Evolutionary conservation across 1,284 basidiomycete genomes (phyloP), one percentile per base, ranked within the genome.

Genomic region (Ganoderma sp.): DNA sequence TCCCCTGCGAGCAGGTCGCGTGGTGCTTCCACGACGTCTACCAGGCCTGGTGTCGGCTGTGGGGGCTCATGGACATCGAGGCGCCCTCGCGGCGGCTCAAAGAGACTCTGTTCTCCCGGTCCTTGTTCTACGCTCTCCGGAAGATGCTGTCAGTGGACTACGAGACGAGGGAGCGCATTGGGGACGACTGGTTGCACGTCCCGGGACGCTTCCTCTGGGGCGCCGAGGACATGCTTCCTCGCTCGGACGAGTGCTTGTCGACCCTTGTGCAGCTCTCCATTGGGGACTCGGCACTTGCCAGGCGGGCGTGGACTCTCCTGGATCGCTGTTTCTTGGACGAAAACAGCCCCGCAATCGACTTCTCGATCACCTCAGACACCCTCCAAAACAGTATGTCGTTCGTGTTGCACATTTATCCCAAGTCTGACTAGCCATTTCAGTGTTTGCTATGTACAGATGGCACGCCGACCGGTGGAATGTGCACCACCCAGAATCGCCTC

Each of bases 191-290:
- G 52, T 28, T 34, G 15, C 25, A 34, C 6, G 25, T 56, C 28
- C 28, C 25, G 14, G 52, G 52, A 34, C 52, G 52, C 28, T 56
- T 56, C 52, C 32, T 56, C 52, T 56, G 52, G 52, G 52, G 52
- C 14, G 52, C 52, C 3, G 52, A 56, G 10, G 52, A 56, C 28
- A 10, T 19, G 32, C 28, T 56, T 5, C 52, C 52, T 17, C 52
- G 52, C 25, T 56, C 52, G 17, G 52, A 56, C 28, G 52, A 56
- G 28, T 56, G 52, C 32, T 34, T 56, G 28, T 56, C 52, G 52
- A 56, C 52, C 15, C 52, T 56, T 28, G 52, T 56, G 7, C 28
- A 34, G 1, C 52, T 56, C 15, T 28, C 52, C 7, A 34, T 34
- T 15, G 52, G 52, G 15, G 52, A 56, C 52, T 56, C 52, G 6